A percentile compares a stretch with the other conserved stretches of the same genome.
phyloP scores from a whole-genome alignment of 805 yeast genomes.

The Ogataea methylovora region DNA sequence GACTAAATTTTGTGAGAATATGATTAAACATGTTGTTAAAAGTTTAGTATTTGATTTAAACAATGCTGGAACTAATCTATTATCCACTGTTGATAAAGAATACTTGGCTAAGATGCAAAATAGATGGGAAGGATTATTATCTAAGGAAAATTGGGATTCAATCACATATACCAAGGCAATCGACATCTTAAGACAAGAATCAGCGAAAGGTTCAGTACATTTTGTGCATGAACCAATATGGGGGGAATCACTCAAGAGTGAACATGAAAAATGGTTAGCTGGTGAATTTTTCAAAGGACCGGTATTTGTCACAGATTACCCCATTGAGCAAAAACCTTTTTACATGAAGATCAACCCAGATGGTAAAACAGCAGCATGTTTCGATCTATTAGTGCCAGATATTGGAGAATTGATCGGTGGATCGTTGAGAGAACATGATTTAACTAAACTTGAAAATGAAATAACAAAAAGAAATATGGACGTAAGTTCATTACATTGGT shows the following conservation, averaged over 20 bases:
- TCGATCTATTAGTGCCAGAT: conserved; percentile 82
- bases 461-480: conserved; percentile 54
- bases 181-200: conserved; percentile 31
- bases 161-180: conserved; percentile 77
- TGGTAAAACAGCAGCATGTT: conserved; percentile 72
- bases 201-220: conserved; percentile 22
- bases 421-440: conserved; percentile 75
- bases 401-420: conserved; percentile 96
- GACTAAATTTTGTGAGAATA: conserved; percentile 57
- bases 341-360: conserved; percentile 66
- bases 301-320: conserved; percentile 87
- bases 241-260: conserved; percentile 73
- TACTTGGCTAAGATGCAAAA: conserved; percentile 28
- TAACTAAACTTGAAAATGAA: conserved; percentile 36
- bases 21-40: conserved; percentile 51
- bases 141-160: conserved; percentile 48
- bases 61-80: conserved; percentile 24
- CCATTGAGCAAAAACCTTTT: conserved; percentile 72
- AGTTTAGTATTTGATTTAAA: conserved; percentile 20
- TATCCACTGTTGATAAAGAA: conserved; percentile 30
- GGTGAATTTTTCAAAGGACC: conserved; percentile 61
- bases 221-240: conserved; percentile 44
- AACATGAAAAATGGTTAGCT: conserved; percentile 89
- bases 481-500: conserved; percentile 65
- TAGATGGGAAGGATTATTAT: conserved; percentile 56